phyloP scores from a whole-genome alignment of 352 stramenopile genomes.

The Phytophthora citrophthora region DNA sequence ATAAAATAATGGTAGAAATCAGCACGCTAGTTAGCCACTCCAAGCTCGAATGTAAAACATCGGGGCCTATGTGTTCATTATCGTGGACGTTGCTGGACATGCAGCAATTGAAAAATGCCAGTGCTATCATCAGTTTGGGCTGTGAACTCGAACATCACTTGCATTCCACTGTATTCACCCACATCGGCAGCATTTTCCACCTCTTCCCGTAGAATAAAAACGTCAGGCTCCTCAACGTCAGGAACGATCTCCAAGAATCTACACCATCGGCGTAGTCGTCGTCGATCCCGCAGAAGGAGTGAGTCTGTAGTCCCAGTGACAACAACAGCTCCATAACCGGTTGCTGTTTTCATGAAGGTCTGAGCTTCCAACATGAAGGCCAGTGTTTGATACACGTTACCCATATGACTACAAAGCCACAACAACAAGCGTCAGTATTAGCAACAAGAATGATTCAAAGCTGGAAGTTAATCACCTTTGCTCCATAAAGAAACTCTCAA shows the following conservation, averaged over 20 bases:
- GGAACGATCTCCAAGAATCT: constrained; percentile 50
- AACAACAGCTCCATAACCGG: constrained; percentile 42
- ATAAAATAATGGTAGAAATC: no score
- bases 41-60: background rate
- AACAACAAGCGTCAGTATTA: constrained; percentile 10
- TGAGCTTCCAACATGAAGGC: constrained; percentile 59
- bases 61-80: background rate
- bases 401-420: constrained; percentile 32
- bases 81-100: constrained; percentile 25
- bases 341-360: constrained; percentile 53
- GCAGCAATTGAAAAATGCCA: constrained; percentile 44
- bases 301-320: constrained; percentile 40
- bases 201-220: constrained; percentile 46
- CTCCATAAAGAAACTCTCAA: constrained; percentile 62
- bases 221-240: constrained; percentile 22
- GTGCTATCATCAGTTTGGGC: constrained; percentile 16
- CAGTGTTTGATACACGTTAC: constrained; percentile 67
- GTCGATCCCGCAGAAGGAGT: constrained; percentile 46
- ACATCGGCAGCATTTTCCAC: constrained; percentile 16
- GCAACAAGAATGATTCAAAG: background rate
- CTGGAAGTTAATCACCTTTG: constrained; percentile 26
- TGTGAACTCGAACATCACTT: constrained; percentile 44
- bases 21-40: constrained; percentile 10
- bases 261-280: constrained; percentile 57
- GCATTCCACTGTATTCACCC: constrained; percentile 13